Conservation (phyloP, 2,329 filamentous ascomycete species). For the Neurospora sp. region DNA sequence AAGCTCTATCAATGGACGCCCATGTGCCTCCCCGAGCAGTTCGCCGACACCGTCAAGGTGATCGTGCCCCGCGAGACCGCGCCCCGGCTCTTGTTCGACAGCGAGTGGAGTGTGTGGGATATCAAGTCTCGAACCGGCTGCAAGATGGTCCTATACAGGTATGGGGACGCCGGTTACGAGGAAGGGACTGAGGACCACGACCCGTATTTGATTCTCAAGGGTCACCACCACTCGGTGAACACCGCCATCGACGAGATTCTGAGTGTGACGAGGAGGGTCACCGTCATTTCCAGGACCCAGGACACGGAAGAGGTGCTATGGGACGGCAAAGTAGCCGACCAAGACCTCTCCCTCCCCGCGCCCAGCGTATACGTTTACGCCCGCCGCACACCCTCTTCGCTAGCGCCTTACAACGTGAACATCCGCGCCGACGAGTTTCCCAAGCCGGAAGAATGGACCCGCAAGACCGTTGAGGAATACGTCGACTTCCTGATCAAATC, state of each 20-base stretch:
- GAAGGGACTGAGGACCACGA: conserved; percentile 1
- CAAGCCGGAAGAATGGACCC: conserved; percentile 31
- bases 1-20: conserved; percentile 28
- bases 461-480: conserved; percentile 31
- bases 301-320: conserved; percentile 5
- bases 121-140: conserved; percentile 20
- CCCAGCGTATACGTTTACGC: not conserved
- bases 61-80: conserved; percentile 11
- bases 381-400: not conserved
- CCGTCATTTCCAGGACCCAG: conserved; percentile 7
- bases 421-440: conserved; percentile 29
- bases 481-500: conserved; percentile 31
- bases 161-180: not conserved
- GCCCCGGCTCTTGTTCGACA: conserved; percentile 11
- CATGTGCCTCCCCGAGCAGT: conserved; percentile 1
- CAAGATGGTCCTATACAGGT: conserved; percentile 16
- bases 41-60: conserved; percentile 18
- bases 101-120: conserved; percentile 18
- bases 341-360: not conserved
- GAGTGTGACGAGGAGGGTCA: conserved; percentile 10
- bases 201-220: conserved; percentile 19
- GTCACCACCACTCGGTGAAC: conserved; percentile 12
- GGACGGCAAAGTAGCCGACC: not conserved
- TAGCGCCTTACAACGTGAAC: conserved; percentile 9
- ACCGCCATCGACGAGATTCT: conserved; percentile 17